These are phyloP conservation scores for Pochonia chlamydosporia DNA, from an alignment of 2,329 filamentous ascomycete genomes.

Conservation along the genomic window DNA sequence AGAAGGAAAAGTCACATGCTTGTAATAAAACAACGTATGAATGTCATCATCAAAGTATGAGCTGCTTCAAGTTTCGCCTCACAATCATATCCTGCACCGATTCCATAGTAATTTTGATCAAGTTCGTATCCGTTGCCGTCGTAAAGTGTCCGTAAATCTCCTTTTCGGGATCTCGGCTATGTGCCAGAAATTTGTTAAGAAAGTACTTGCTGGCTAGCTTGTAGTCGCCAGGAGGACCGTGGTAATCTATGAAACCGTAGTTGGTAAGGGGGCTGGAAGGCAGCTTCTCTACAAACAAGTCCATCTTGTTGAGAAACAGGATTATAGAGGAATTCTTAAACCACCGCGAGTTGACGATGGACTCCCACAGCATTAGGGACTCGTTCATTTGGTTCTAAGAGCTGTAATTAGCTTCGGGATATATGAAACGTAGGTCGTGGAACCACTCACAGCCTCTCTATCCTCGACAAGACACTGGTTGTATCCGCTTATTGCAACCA, in stretches of 20 bases:
- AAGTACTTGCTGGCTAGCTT: constrained; percentile 76
- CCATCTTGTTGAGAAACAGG: constrained; percentile 83
- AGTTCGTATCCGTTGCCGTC: constrained; percentile 61
- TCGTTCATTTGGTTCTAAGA: constrained; percentile 84
- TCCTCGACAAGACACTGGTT: constrained; percentile 96
- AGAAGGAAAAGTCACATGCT: neutral
- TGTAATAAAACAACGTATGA: too few species aligned
- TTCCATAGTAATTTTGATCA: constrained; percentile 80
- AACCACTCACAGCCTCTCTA: constrained; percentile 25
- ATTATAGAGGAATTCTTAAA: constrained; percentile 77
- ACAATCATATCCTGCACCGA: constrained; percentile 86
- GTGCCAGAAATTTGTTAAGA: constrained; percentile 70
- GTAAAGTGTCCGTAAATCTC: constrained; percentile 60
- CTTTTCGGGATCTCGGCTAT: constrained; percentile 64
- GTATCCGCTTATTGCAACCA: constrained; percentile 93
- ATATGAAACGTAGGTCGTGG: neutral
- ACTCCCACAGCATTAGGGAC: constrained; percentile 81
- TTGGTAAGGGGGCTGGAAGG: constrained; percentile 63
- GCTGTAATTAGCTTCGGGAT: neutral
- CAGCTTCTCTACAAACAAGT: constrained; percentile 76
- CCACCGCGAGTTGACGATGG: constrained; percentile 81
- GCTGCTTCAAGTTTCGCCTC: constrained; percentile 73
- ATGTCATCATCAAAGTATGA: constrained; percentile 47
- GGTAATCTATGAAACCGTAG: constrained; percentile 74
- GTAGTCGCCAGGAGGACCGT: constrained; percentile 63